phyloP scores from a whole-genome alignment of 1,284 basidiomycete genomes.

The Tausonia pullulans region DNA sequence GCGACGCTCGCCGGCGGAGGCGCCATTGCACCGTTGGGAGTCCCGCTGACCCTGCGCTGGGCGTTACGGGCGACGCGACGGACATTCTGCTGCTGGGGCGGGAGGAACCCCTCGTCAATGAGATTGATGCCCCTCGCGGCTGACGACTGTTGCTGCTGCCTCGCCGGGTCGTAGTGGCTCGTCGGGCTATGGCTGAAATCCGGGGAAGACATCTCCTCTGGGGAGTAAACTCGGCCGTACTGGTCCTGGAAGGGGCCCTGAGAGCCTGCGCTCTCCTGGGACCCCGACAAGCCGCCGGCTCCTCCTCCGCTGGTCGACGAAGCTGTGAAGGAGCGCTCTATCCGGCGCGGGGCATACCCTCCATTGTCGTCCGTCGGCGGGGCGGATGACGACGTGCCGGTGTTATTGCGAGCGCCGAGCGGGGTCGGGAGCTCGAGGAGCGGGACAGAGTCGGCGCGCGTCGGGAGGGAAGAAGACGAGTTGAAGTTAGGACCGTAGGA shows the following conservation, averaged over 20 bases:
- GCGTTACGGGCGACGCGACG: conserved; percentile 7
- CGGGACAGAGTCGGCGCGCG: conserved; percentile 1
- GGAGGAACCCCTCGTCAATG: conserved; percentile 7
- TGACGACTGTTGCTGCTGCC: background rate
- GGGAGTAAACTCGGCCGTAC: background rate
- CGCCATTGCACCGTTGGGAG: background rate
- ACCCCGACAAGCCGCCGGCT: no score
- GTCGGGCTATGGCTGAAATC: background rate
- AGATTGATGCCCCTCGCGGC: background rate
- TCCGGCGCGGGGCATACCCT: background rate
- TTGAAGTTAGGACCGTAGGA: conserved; percentile 6
- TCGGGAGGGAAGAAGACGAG: background rate
- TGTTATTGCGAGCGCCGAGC: conserved; percentile 1
- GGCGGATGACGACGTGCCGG: background rate
- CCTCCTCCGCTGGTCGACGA: background rate
- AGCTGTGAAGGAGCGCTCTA: conserved; percentile 5
- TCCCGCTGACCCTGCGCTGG: conserved; percentile 5
- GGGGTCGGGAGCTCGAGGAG: conserved; percentile 8
- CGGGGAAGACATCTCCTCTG: background rate
- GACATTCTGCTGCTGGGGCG: background rate
- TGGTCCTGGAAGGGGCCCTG: conserved; percentile 8
- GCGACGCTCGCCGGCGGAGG: background rate
- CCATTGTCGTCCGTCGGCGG: background rate
- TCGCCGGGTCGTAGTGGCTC: background rate
- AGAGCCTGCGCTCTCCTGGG: no score